Percentiles rank a stretch among this genome's conserved stretches.
These are phyloP conservation scores for Apiotrichum domesticum DNA, from an alignment of 1,284 basidiomycete genomes.

Conservation along the genomic window DNA sequence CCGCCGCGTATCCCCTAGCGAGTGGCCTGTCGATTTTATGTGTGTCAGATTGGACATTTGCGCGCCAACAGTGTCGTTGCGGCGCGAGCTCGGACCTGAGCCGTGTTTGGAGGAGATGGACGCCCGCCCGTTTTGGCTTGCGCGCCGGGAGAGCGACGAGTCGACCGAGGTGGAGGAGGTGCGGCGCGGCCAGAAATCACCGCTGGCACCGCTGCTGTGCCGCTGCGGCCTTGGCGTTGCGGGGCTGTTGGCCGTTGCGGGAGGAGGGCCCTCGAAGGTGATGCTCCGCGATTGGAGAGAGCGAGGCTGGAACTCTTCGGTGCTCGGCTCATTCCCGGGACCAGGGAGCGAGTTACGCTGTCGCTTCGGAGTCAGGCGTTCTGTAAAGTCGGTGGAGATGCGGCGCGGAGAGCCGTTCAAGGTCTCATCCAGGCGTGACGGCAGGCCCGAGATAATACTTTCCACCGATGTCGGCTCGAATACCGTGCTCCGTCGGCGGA, in stretches of 20 bases:
- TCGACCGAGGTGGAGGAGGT: not conserved
- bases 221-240: too few species aligned
- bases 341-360: too few species aligned
- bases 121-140: not conserved
- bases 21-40: not conserved
- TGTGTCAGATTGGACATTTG: not conserved
- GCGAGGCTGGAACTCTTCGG: not conserved
- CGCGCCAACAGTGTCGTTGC: not conserved
- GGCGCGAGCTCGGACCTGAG: not conserved
- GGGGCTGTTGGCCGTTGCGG: not conserved
- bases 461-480: not conserved
- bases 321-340: too few species aligned
- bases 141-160: not conserved
- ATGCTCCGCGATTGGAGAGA: not conserved
- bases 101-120: not conserved
- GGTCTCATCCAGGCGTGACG: not conserved
- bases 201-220: too few species aligned
- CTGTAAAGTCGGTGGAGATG: too few species aligned
- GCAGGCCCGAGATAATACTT: not conserved
- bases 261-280: not conserved
- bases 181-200: not conserved
- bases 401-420: too few species aligned
- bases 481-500: conserved; percentile 17
- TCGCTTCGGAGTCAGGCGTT: too few species aligned
- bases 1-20: not conserved